Base-by-base conservation (phyloP, 495 filamentous ascomycete species). In the Penicillium paxilli region DNA sequence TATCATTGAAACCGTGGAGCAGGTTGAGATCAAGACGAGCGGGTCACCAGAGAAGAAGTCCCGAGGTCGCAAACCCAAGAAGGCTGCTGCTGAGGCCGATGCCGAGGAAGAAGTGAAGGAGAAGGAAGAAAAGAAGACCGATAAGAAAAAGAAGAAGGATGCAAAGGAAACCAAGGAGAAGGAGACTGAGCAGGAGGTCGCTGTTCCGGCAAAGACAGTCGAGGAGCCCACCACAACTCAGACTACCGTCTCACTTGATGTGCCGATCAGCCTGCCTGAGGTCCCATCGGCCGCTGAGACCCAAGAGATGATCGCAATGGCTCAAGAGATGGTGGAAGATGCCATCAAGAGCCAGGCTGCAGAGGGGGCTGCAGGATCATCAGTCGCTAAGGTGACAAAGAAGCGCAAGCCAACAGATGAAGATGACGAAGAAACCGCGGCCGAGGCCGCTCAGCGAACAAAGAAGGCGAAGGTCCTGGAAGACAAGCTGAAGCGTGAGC, bases 381-480 rank as follows among this genome's bases (percentile, higher is more conserved):
- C 71, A 23, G 62, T 75, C 32, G 77, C 69, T 32, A 85, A 80
- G 65, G 67, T 71, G 47, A 65, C 69, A 19, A 71, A 67, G 65
- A 98, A 98, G 80, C 84, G 94, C 59, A 97, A 96, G 75, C 83
- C 82, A 1, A 88, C 88, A 10, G 92, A 95, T 24, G 81, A 80
- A 12, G 77, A 76, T 17, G 81, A 80, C 26, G 80, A 78, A n/a
- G 82, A 80, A 47, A 74, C 76, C 19, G 78, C 76, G 11, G 79
- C 76, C 20, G 64, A 62, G 47, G 66, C 71, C 22, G 51, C 63
- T n/a, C 70, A 79, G 53, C 78, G 78, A 32, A 75, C 80, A 0
- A 96, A 96, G 86, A 90, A 83, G 63, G 81, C 83, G 14, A 88
- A 86, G 74, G 81, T 89, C 9, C 75, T 91, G 37, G 81, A 86